Evolutionary conservation across 1,284 basidiomycete genomes (phyloP), one percentile per base, ranked within the genome.

Genomic region (Porodaedalea pini): DNA sequence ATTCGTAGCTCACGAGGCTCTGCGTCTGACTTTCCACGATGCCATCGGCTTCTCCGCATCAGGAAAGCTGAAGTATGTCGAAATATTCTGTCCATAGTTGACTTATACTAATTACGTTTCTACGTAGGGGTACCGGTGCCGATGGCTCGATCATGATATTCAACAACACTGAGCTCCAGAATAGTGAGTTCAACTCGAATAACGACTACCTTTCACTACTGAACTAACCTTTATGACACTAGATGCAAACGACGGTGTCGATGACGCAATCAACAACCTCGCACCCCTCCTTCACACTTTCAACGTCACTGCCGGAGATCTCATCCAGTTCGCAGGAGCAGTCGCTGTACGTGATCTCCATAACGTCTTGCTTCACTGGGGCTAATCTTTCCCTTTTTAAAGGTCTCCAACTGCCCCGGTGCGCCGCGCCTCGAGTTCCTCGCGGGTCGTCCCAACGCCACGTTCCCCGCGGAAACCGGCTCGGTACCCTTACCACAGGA

Each of bases 401-500:
- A 49, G 57, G 53, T 51, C 39, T 51, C 63, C 48, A 69, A 69
- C 63, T 70, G 68, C 59, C 67, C 68, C 13, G 67, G 67, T 52
- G 67, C 67, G 29, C 67, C 68, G 39, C 66, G 54, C 7, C 62
- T 68, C 23, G 53, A 64, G 41, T 66, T 68, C 56, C 63, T 69
- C 54, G 44, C 65, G 50, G 63, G 64, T 21, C 57, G 63, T 39
- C 57, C 57, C 27, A 59, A 62, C 54, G 66, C 68, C 19, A 66
- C 62, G 5, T 52, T 54, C 27, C 61, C 68, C 31, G 66, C 67
- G 4, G 62, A 66, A 8, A 62, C 65, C 56, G 56, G 59, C 31
- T 61, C 62, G 19, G 66, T 69, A 21, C 68, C 67, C 13, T 61
- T 67, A 58, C 63, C 57, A 8, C 67, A 70, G 56, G 65, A 71